These are phyloP conservation scores for Lepraria neglecta DNA, from an alignment of 495 filamentous ascomycete species.

Conservation along the genomic window DNA sequence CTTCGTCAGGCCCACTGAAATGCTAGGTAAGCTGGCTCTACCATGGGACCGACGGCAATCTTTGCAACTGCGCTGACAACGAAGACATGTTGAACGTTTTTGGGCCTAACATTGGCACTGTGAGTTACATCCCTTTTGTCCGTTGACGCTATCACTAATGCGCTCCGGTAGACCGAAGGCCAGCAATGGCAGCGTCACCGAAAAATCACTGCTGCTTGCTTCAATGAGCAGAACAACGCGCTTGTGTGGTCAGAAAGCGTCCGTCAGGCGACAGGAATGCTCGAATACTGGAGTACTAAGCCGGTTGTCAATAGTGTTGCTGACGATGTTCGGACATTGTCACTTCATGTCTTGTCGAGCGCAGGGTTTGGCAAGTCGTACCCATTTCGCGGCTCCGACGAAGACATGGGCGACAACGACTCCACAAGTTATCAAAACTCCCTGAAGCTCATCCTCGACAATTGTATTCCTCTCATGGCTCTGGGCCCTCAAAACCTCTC, in stretches of 20 bases:
- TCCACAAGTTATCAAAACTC: constrained; percentile 28
- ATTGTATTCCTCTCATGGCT: background rate
- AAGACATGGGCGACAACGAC: constrained; percentile 16
- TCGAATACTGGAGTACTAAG: constrained; percentile 35
- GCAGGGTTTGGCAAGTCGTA: constrained; percentile 36
- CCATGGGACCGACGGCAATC: no score
- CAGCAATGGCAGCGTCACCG: constrained; percentile 40
- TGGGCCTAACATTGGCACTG: background rate
- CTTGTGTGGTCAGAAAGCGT: constrained; percentile 41
- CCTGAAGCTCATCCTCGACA: constrained; percentile 24
- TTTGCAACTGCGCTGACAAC: no score
- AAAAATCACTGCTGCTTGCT: constrained; percentile 35
- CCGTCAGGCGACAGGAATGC: constrained; percentile 36
- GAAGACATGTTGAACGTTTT: background rate
- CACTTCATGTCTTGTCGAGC: constrained; percentile 35
- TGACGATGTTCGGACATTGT: constrained; percentile 34
- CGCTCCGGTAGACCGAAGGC: constrained; percentile 31
- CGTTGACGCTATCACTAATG: background rate
- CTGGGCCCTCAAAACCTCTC: background rate
- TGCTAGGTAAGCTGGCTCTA: background rate
- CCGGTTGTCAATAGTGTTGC: constrained; percentile 23
- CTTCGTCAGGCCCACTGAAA: background rate
- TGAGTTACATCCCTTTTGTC: constrained; percentile 9
- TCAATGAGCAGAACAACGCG: constrained; percentile 41
- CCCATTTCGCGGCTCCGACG: constrained; percentile 31